Conservation (phyloP, 164 flowering plant genomes). For the Vitis amurensis region DNA sequence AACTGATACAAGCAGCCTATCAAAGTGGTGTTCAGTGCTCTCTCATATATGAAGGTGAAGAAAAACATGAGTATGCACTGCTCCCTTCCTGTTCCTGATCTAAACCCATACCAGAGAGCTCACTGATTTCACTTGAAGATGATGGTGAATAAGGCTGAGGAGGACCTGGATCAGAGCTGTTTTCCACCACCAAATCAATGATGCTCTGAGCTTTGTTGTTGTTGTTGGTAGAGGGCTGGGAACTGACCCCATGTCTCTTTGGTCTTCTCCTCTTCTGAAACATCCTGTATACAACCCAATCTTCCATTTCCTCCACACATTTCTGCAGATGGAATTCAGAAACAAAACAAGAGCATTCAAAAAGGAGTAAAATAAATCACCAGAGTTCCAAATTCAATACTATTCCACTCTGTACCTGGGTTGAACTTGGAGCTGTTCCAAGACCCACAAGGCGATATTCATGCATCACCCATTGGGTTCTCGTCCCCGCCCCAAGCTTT, state of each 20-base stretch:
- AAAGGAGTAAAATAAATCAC: not conserved
- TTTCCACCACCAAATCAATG: constrained; percentile 11
- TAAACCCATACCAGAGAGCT: constrained; percentile 1
- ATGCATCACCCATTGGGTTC: constrained; percentile 39
- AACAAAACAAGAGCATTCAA: not conserved
- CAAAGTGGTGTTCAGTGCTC: constrained; percentile 9
- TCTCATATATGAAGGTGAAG: constrained; percentile 16
- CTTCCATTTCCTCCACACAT: constrained; percentile 14
- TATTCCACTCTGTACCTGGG: constrained; percentile 12
- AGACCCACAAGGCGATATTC: constrained; percentile 25
- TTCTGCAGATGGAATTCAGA: constrained; percentile 11
- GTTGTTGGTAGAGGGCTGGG: constrained; percentile 1
- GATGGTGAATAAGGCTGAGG: constrained; percentile 21
- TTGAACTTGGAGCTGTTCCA: constrained; percentile 1
- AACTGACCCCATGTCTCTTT: constrained; percentile 2
- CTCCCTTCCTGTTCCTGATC: constrained; percentile 18
- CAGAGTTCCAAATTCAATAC: not conserved
- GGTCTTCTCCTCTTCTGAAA: constrained; percentile 28
- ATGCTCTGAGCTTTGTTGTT: constrained; percentile 2
- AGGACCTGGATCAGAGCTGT: constrained; percentile 6
- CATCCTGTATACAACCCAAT: constrained; percentile 36
- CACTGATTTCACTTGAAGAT: constrained; percentile 18
- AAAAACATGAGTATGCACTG: constrained; percentile 12
- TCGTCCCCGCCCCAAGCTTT: constrained; percentile 7
- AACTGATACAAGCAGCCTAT: too few species aligned